A percentile compares a stretch with the other conserved stretches of the same genome.
Conservation (phyloP, 129 eudicot species). For the Flaveria brownii region DNA sequence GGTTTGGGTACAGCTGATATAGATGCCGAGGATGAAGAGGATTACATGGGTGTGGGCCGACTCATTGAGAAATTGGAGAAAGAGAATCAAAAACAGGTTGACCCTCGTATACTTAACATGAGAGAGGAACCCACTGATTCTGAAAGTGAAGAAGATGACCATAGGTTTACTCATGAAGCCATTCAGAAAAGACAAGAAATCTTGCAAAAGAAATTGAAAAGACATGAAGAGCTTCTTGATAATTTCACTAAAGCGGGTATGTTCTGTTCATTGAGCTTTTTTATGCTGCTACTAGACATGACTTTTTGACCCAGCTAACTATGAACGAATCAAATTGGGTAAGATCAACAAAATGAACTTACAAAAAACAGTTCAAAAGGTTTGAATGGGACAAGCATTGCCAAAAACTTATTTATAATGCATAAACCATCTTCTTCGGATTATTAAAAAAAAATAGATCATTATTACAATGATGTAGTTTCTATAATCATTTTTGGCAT, state of each 20-base stretch:
- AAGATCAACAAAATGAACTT: background rate
- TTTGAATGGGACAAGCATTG: background rate
- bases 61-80: constrained; percentile 69
- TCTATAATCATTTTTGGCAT: background rate
- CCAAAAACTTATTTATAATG: background rate
- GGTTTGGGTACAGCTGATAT: constrained; percentile 67
- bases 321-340: background rate
- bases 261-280: background rate
- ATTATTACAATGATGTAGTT: background rate
- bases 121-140: constrained; percentile 68
- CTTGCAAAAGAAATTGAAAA: constrained; percentile 6
- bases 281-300: constrained; percentile 16
- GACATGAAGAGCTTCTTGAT: constrained; percentile 16
- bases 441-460: background rate
- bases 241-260: constrained; percentile 1
- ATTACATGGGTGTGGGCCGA: constrained; percentile 69
- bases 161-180: constrained; percentile 22
- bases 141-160: constrained; percentile 74
- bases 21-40: constrained; percentile 74
- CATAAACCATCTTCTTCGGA: background rate
- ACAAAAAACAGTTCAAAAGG: background rate
- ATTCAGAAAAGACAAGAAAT: constrained; percentile 15
- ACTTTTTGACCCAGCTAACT: background rate
- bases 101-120: constrained; percentile 31
- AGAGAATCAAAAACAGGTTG: constrained; percentile 35